These are phyloP conservation scores for Trichoderma atrobrunneum DNA, from an alignment of 2,329 filamentous ascomycete genomes.

Conservation along the genomic window DNA sequence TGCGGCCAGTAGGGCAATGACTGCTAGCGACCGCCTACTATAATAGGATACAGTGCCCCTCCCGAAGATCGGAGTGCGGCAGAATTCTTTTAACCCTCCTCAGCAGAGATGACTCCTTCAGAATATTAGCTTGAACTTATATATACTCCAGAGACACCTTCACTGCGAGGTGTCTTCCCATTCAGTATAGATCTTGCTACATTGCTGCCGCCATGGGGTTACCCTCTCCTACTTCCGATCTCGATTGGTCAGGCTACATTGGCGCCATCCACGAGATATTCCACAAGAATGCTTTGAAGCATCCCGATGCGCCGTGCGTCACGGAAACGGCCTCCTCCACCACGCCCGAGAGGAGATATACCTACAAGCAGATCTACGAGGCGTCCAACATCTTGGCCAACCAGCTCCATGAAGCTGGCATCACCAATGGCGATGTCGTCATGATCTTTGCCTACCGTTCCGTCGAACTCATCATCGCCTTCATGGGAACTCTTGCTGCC, in stretches of 20 bases:
- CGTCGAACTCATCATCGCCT: conserved; percentile 63
- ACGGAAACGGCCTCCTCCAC: conserved; percentile 43
- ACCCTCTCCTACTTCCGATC: conserved; percentile 65
- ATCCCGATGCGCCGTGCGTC: conserved; percentile 60
- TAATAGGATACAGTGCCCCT: not conserved
- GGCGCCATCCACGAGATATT: conserved; percentile 70
- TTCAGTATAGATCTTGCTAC: not conserved
- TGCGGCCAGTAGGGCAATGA: not conserved
- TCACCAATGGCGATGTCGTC: conserved; percentile 79
- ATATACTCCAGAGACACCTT: not conserved
- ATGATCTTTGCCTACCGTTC: conserved; percentile 85
- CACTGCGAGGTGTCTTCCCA: not conserved
- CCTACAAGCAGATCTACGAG: conserved; percentile 83
- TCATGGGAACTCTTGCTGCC: conserved; percentile 70
- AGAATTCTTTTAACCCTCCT: not conserved
- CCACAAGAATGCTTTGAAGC: conserved; percentile 59
- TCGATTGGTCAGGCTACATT: conserved; percentile 61
- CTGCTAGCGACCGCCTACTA: not conserved
- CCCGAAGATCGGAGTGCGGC: conserved; percentile 8
- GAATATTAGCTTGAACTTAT: not conserved
- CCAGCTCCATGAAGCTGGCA: conserved; percentile 70
- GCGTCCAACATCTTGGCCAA: conserved; percentile 78
- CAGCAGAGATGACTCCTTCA: not conserved
- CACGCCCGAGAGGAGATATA: conserved; percentile 65
- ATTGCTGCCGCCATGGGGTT: conserved; percentile 28